Conservation (phyloP, 805 yeast species). For the Kuraishia molischiana region DNA sequence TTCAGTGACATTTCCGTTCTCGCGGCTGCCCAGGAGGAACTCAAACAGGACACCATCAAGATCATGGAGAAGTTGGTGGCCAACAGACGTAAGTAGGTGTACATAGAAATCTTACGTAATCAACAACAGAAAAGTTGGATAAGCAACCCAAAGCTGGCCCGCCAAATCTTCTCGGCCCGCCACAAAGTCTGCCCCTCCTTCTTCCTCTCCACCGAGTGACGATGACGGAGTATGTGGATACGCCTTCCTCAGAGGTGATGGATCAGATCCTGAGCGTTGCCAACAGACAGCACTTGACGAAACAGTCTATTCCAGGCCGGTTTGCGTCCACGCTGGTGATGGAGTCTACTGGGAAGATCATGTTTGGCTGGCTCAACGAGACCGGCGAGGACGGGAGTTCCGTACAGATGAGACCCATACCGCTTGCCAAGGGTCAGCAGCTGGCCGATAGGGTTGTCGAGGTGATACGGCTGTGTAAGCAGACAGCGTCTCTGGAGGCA, state of each 20-base stretch:
- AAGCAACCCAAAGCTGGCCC: too few species aligned
- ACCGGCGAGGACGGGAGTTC: background rate
- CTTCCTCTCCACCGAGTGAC: too few species aligned
- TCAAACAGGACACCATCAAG: conserved; percentile 15
- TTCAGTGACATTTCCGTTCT: conserved; percentile 17
- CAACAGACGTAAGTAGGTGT: background rate
- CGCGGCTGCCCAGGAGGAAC: conserved; percentile 24
- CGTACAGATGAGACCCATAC: background rate
- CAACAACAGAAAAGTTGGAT: too few species aligned
- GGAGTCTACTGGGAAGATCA: too few species aligned
- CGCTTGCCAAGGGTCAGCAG: background rate
- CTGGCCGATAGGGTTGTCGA: background rate
- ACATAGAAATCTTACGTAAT: background rate
- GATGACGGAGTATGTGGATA: too few species aligned
- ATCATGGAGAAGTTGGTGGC: conserved; percentile 1
- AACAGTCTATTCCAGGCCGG: background rate
- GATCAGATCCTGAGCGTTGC: too few species aligned
- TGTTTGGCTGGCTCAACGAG: background rate
- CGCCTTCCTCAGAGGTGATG: too few species aligned
- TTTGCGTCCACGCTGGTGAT: background rate
- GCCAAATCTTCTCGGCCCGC: too few species aligned
- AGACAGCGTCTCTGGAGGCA: too few species aligned
- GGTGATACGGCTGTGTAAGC: too few species aligned
- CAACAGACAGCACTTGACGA: too few species aligned
- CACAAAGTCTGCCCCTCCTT: too few species aligned